Base-by-base conservation (phyloP, 345 rosid species). In the Boechera stricta region DNA sequence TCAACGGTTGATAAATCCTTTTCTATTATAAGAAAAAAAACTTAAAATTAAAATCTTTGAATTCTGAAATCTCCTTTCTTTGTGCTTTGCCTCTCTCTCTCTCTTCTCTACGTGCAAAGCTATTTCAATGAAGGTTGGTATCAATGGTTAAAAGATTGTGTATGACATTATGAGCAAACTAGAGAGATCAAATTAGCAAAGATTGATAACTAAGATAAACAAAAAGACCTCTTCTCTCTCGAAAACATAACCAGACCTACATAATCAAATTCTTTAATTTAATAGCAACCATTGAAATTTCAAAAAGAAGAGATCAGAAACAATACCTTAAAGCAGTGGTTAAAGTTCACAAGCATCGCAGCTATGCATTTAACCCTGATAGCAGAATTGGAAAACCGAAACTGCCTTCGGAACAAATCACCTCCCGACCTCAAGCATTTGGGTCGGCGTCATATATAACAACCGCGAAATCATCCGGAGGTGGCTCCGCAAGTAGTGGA, bases 51-150 rank as follows among this genome's bases (percentile, higher is more conserved):
- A 68, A 73, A 67, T 73, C 44, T 79, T 32, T 48, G 36, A 48
- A 35, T 67, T 24, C 54, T 71, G 41, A 53, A 33, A 62, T 79
- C 79, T 74, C 79, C 82, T 79, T 69, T 6, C 61, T 74, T 79
- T 69, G 31, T n/a, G 82, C 79, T 55, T 38, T 28, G 39, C 71
- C 82, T 33, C 78, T 73, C 49, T 71, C 53, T 68, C 16, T 41
- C 49, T 77, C 57, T 61, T 51, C 6, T 67, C n/a, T 33, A 69
- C 12, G 24, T 21, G 24, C 24, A 21, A 26, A 10, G 21, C 64
- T 68, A 68, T 49, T 8, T 56, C 49, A 51, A 24, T 61, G 74
- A 69, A 61, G 49, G 16, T 21, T 35, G 49, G 18, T 63, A 73
- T 39, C 69, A 53, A 29, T 52, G 53, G 53, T 7, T 62, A 10